Evolutionary conservation across 2,329 filamentous ascomycete genomes (phyloP).

Genomic region (Alternaria postmessia): DNA sequence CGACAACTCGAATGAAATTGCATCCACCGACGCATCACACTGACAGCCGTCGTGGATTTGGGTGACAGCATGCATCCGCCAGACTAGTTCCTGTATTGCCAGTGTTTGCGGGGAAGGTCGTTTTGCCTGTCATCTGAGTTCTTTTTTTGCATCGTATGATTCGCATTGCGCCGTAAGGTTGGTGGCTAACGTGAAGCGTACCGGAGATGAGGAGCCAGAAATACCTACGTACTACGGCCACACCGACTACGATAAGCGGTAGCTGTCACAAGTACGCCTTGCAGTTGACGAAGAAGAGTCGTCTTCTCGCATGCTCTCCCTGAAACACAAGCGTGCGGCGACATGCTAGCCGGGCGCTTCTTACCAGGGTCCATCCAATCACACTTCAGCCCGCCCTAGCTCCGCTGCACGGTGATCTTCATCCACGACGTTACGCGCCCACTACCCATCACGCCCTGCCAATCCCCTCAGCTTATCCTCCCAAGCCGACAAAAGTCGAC

Average conservation of each 20-base stretch:
- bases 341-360: conserved; percentile 39
- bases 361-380: conserved; percentile 36
- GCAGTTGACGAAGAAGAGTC: conserved; percentile 16
- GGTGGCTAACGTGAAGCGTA: conserved; percentile 3
- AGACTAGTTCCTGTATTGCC: neutral
- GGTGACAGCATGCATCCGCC: neutral
- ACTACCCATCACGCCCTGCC: conserved; percentile 31
- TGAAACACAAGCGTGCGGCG: conserved; percentile 37
- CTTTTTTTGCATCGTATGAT: neutral
- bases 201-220: conserved; percentile 11
- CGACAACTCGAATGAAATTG: neutral
- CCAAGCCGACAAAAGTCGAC: conserved; percentile 39
- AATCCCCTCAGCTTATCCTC: conserved; percentile 37
- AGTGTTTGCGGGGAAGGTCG: neutral
- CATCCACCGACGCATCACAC: neutral
- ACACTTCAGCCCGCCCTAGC: conserved; percentile 20
- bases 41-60: neutral
- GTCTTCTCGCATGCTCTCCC: conserved; percentile 23
- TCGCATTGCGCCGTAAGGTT: neutral
- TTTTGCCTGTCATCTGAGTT: neutral
- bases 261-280: conserved; percentile 24
- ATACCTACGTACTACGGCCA: conserved; percentile 14
- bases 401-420: conserved; percentile 42
- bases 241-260: conserved; percentile 15
- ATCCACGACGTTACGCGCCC: conserved; percentile 46